Percentiles rank a stretch among this genome's conserved stretches.
phyloP scores from a whole-genome alignment of 345 rosid genomes.

The Gossypium ekmanianum region DNA sequence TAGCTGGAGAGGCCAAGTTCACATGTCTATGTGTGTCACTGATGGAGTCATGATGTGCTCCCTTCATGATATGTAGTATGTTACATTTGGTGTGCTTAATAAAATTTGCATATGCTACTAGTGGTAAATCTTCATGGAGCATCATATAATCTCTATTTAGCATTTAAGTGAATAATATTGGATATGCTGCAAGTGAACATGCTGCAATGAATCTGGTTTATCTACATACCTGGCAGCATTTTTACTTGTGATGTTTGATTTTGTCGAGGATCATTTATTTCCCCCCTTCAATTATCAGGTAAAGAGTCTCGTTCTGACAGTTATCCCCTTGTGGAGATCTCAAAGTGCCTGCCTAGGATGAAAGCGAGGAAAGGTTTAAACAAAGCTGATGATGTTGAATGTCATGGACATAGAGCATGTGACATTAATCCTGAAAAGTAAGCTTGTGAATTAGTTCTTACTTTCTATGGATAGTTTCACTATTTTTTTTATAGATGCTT shows the following conservation, averaged over 20 bases:
- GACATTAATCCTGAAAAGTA: conserved; percentile 29
- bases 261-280: neutral
- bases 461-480: neutral
- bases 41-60: neutral
- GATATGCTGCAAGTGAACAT: neutral
- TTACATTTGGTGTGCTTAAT: neutral
- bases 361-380: conserved; percentile 19
- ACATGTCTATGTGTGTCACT: neutral
- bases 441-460: conserved; percentile 18
- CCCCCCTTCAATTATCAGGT: conserved; percentile 25
- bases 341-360: conserved; percentile 18
- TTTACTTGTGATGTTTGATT: conserved; percentile 9
- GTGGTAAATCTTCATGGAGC: neutral
- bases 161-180: neutral
- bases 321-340: conserved; percentile 20
- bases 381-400: conserved; percentile 17
- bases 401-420: neutral
- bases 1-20: neutral
- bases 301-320: conserved; percentile 20
- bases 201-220: neutral
- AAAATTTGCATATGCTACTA: neutral
- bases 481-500: neutral
- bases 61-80: neutral
- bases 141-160: neutral
- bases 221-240: neutral